Base-by-base conservation (phyloP, 108 stramenopile genomes). In the Stephanodiscus triporus region DNA sequence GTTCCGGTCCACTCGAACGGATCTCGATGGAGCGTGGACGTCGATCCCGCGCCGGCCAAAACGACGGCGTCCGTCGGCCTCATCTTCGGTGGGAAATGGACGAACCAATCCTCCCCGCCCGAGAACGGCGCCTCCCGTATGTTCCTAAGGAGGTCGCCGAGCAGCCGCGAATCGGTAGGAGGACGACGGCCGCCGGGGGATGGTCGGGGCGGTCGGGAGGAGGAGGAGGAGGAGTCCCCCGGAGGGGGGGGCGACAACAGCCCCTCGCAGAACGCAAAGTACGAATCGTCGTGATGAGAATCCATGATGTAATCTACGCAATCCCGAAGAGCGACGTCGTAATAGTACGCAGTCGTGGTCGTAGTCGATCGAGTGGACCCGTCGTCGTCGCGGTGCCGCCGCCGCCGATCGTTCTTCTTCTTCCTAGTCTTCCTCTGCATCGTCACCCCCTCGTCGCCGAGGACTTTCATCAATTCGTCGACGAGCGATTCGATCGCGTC, bases 1-100 rank as follows among this genome's bases (percentile, higher is more conserved):
- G 89, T 90, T 10, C 89, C 89, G 19, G 85, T 88, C 89, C 89
- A 90, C 73, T 87, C 87, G 42, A 86, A 86, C 23, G 89, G 89
- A 85, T 90, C 89, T 30, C 89, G 78, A 59, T 89, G 88, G 30
- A 90, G 59, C 2, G 89, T 87, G 2, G 87, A 88, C 0, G 76
- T 78, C 7, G 89, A 61, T 29, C 89, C 89, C 53, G 70, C 77
- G 11, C 89, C 89, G 19, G 89, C 85, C 42, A 87, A 43, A 7
- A 90, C 71, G 16, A 90, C 57, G 24, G 79, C 80, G 72, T 90
- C 89, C 16, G 76, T 57, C 27, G 89, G 89, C 48, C 72, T 37
- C 13, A 65, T 19, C 0, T 36, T 20, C 0, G 14, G 6, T 11
- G 89, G 89, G 74, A 90, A 90, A 30, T 58, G 80, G 51, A 81